Evolutionary conservation across 768 basidiomycete species (phyloP).

Genomic region (Lactarius quietus): DNA sequence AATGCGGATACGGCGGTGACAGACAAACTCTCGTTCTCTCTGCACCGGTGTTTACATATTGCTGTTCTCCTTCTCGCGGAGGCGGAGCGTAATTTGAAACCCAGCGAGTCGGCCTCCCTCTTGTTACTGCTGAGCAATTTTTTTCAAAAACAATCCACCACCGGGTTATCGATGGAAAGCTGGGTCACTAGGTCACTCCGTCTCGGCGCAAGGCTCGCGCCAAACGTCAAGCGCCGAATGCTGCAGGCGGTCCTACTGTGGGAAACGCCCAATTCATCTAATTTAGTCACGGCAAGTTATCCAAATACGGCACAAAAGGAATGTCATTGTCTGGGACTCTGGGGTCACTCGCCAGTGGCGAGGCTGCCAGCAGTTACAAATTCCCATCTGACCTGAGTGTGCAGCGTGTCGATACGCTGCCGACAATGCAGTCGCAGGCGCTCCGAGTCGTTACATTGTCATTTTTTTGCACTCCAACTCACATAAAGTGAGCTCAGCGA

Average conservation of each 20-base stretch:
- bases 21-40: conserved; percentile 21
- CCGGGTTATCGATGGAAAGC: neutral
- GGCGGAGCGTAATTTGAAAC: conserved; percentile 27
- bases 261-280: conserved; percentile 4
- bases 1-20: conserved; percentile 16
- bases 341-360: neutral
- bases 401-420: neutral
- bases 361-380: too few relatives aligned
- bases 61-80: conserved; percentile 18
- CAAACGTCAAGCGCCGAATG: conserved; percentile 3
- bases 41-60: conserved; percentile 13
- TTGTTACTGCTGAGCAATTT: neutral
- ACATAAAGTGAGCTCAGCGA: neutral
- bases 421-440: neutral
- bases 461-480: neutral
- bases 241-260: neutral
- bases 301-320: conserved; percentile 9
- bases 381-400: conserved; percentile 1
- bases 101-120: conserved; percentile 20
- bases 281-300: conserved; percentile 5
- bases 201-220: neutral
- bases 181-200: neutral
- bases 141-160: neutral
- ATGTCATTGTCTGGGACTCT: conserved; percentile 4
- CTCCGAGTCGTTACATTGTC: conserved; percentile 1